A percentile compares a stretch with the other conserved stretches of the same genome.
Evolutionary conservation across 2,329 filamentous ascomycete species (phyloP).

Genomic region (Aureobasidium sp.): DNA sequence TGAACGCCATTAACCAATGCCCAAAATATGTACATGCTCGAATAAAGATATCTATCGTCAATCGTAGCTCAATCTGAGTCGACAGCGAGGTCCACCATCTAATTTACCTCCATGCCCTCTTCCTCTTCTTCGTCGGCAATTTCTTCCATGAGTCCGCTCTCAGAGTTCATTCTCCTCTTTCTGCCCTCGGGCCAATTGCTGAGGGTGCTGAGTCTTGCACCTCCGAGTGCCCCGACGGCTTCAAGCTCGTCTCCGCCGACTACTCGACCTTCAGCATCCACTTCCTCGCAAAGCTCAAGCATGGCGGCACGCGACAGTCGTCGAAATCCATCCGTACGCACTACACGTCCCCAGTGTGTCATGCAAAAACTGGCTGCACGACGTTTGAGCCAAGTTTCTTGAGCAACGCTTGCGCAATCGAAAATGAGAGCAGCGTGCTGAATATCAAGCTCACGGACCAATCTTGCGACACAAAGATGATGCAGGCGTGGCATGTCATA

Average conservation of each 20-base stretch:
- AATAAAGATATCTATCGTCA: background rate
- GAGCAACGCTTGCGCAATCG: slow-evolving; percentile 85
- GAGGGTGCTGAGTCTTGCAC: slow-evolving; percentile 39
- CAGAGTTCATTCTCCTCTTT: slow-evolving; percentile 34
- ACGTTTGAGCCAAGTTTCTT: slow-evolving; percentile 88
- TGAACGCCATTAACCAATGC: background rate
- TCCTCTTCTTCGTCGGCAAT: slow-evolving; percentile 22
- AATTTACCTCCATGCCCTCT: slow-evolving; percentile 28
- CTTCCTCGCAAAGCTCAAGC: slow-evolving; percentile 87
- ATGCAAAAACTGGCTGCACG: slow-evolving; percentile 84
- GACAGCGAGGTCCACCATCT: background rate
- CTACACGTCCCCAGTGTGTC: slow-evolving; percentile 89
- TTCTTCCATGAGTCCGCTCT: slow-evolving; percentile 25
- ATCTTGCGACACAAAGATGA: slow-evolving; percentile 80
- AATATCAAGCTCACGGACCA: slow-evolving; percentile 86
- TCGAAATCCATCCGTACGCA: slow-evolving; percentile 81
- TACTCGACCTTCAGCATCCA: slow-evolving; percentile 87
- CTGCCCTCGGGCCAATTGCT: slow-evolving; percentile 31
- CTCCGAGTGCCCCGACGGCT: slow-evolving; percentile 48
- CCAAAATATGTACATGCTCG: slow-evolving; percentile 11
- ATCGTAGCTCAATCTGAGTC: slow-evolving; percentile 9
- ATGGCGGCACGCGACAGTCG: slow-evolving; percentile 70
- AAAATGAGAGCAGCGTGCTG: slow-evolving; percentile 93
- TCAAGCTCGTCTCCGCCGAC: slow-evolving; percentile 80
- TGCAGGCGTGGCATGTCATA: slow-evolving; percentile 95